Conservation (phyloP, 2,329 filamentous ascomycete species). For the Botrytis fabae region DNA sequence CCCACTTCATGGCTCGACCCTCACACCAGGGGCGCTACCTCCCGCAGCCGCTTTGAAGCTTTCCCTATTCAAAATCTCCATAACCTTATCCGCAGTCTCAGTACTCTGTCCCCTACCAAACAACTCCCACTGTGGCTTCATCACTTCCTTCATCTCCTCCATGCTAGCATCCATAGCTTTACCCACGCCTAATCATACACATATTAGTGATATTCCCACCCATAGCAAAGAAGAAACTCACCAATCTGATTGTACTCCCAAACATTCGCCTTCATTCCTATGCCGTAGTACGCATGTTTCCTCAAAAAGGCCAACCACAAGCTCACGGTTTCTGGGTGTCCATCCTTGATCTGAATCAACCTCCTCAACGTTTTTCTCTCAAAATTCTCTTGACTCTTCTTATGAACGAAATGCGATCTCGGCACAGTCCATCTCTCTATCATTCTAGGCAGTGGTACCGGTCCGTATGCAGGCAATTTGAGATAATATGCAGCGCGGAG, state of each 20-base stretch:
- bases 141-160: conserved; percentile 45
- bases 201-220: conserved; percentile 12
- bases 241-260: conserved; percentile 81
- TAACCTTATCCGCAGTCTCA: conserved; percentile 55
- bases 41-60: conserved; percentile 44
- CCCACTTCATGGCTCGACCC: conserved; percentile 10
- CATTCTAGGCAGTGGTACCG: conserved; percentile 81
- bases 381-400: conserved; percentile 98
- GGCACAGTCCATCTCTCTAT: conserved; percentile 95
- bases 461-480: conserved; percentile 79
- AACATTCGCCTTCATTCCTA: conserved; percentile 98
- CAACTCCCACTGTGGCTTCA: conserved; percentile 56
- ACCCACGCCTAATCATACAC: conserved; percentile 46
- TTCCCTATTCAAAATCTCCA: conserved; percentile 57
- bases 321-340: conserved; percentile 83
- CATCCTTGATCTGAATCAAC: conserved; percentile 90
- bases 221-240: conserved; percentile 44
- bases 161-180: conserved; percentile 53
- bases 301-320: conserved; percentile 89
- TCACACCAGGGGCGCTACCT: conserved; percentile 36
- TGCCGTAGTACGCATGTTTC: conserved; percentile 92
- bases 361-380: conserved; percentile 85
- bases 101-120: conserved; percentile 54
- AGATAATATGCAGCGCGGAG: conserved; percentile 94
- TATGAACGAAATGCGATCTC: conserved; percentile 85